Conservation (phyloP, 108 stramenopile species). For the Skeletonema costatum region DNA sequence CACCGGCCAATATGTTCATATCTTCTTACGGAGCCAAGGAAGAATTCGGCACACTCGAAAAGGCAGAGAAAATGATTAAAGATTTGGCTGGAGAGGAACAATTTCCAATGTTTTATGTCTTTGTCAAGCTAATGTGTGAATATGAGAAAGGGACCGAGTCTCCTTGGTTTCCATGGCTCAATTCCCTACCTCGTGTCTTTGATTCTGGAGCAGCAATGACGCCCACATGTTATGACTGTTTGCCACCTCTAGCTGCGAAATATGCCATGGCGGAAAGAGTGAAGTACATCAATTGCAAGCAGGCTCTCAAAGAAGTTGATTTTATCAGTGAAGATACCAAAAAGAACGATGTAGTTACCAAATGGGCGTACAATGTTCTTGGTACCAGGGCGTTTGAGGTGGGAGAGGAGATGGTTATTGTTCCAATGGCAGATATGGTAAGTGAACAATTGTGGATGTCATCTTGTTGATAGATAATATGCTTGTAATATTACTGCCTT, state of each 20-base stretch:
- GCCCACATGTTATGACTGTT: slow-evolving; percentile 35
- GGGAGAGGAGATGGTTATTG: slow-evolving; percentile 39
- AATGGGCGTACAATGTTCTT: slow-evolving; percentile 42
- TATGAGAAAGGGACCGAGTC: slow-evolving; percentile 41
- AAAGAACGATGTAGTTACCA: slow-evolving; percentile 34
- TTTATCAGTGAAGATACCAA: slow-evolving; percentile 35
- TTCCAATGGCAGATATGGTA: slow-evolving; percentile 64
- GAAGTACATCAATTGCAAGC: slow-evolving; percentile 39
- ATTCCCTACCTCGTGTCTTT: slow-evolving; percentile 51
- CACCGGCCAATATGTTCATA: not conserved
- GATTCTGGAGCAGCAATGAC: slow-evolving; percentile 60
- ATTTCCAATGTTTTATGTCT: slow-evolving; percentile 11
- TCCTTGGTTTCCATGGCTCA: slow-evolving; percentile 43
- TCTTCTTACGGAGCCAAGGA: not conserved
- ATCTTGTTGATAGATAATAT: not conserved
- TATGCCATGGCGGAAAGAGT: slow-evolving; percentile 41
- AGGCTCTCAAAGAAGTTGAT: slow-evolving; percentile 34
- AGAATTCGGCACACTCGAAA: not conserved
- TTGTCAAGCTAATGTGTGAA: slow-evolving; percentile 22
- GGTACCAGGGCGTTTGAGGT: slow-evolving; percentile 19
- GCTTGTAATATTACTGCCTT: not conserved
- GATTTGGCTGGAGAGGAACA: not conserved
- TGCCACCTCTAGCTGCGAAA: slow-evolving; percentile 42
- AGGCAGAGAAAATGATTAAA: slow-evolving; percentile 1
- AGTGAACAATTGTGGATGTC: not conserved